Conservation (phyloP, 805 yeast genomes). For the Komagataella pastoris region DNA sequence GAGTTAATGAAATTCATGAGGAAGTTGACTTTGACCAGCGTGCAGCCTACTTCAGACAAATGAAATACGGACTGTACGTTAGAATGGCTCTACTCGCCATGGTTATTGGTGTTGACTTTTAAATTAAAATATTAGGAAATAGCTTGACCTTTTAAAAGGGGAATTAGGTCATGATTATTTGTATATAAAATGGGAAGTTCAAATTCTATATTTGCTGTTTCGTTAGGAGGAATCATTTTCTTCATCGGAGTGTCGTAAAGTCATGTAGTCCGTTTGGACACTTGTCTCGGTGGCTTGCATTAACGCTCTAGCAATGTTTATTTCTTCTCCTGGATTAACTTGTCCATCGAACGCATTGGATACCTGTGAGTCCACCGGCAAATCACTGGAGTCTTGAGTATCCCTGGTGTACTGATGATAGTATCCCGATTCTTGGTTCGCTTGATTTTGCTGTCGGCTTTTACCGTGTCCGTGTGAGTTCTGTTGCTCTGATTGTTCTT, state of each 20-base stretch:
- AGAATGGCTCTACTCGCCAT: conserved; percentile 98
- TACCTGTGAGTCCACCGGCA: conserved; percentile 50
- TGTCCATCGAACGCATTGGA: conserved; percentile 6
- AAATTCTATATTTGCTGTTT: background rate
- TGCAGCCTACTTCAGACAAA: conserved; percentile 98
- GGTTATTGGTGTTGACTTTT: conserved; percentile 93
- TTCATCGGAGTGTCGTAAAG: background rate
- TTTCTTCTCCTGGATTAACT: conserved; percentile 31
- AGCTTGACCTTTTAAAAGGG: background rate
- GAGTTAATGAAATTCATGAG: conserved; percentile 91
- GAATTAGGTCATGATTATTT: background rate
- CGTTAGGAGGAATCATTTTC: conserved; percentile 1
- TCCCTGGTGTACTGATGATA: conserved; percentile 2
- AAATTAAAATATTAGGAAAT: conserved; percentile 5
- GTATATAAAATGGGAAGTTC: background rate
- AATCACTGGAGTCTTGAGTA: conserved; percentile 14
- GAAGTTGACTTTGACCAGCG: conserved; percentile 99
- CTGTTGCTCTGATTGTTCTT: conserved; percentile 4
- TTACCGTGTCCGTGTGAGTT: background rate
- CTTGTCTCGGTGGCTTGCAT: conserved; percentile 38
- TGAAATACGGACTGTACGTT: conserved; percentile 95
- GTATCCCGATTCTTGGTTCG: conserved; percentile 1
- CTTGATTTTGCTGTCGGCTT: conserved; percentile 1
- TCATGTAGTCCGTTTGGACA: background rate
- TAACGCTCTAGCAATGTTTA: conserved; percentile 53